A percentile compares a stretch with the other conserved stretches of the same genome.
Evolutionary conservation across 495 filamentous ascomycete species (phyloP).

Genomic region (Tuber brumale): DNA sequence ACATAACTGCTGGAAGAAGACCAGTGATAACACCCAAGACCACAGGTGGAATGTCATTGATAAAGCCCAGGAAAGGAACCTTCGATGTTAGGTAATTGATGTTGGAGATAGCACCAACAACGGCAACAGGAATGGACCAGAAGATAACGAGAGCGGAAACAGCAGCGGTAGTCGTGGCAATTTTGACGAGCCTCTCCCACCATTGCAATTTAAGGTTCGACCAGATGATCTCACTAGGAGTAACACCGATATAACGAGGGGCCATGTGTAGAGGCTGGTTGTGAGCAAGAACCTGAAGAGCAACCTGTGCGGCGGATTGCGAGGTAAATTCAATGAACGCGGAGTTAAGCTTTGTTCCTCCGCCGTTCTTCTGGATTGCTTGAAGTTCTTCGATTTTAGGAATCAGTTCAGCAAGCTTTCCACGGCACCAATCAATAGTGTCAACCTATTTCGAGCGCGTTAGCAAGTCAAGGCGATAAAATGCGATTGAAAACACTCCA

Average conservation of each 20-base stretch:
- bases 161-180: slow-evolving; percentile 61
- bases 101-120: slow-evolving; percentile 83
- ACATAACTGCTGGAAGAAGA: slow-evolving; percentile 69
- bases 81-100: slow-evolving; percentile 59
- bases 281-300: slow-evolving; percentile 78
- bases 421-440: slow-evolving; percentile 85
- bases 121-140: slow-evolving; percentile 87
- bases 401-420: slow-evolving; percentile 70
- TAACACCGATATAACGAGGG: slow-evolving; percentile 81
- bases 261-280: slow-evolving; percentile 88
- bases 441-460: slow-evolving; percentile 55
- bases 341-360: slow-evolving; percentile 59
- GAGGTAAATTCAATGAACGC: slow-evolving; percentile 84
- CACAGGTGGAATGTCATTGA: slow-evolving; percentile 60
- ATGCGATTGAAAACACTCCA: not conserved
- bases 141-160: slow-evolving; percentile 79
- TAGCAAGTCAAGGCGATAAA: slow-evolving; percentile 12
- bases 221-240: slow-evolving; percentile 85
- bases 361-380: slow-evolving; percentile 61
- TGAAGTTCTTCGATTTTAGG: slow-evolving; percentile 74
- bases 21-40: slow-evolving; percentile 80
- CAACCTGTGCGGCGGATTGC: slow-evolving; percentile 76
- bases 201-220: slow-evolving; percentile 75
- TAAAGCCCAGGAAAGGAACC: slow-evolving; percentile 63
- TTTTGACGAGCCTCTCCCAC: slow-evolving; percentile 74